These are phyloP conservation scores for Magnaporthiopsis poae DNA, from an alignment of 2,329 filamentous ascomycete genomes.

Conservation along the genomic window DNA sequence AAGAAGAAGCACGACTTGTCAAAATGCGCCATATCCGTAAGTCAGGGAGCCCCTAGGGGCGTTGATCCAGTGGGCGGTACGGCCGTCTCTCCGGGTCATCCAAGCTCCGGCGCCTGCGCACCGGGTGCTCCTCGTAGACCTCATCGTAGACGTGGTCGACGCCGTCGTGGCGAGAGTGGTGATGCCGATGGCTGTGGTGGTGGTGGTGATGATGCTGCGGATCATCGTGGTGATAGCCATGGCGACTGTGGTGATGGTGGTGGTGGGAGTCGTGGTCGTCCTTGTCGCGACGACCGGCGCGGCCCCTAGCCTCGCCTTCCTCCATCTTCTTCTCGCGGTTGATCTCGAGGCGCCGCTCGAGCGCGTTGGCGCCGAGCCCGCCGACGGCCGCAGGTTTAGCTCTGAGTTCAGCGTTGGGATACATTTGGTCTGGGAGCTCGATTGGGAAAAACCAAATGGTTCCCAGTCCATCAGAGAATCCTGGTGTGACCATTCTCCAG, in stretches of 20 bases:
- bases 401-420: no score
- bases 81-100: neutral
- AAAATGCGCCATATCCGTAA: neutral
- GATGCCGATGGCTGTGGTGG: constrained; percentile 10
- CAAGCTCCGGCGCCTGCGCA: neutral
- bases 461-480: no score
- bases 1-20: neutral
- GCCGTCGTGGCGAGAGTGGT: constrained; percentile 7
- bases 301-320: constrained; percentile 18
- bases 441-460: no score
- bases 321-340: constrained; percentile 24
- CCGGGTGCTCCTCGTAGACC: constrained; percentile 9
- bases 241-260: constrained; percentile 12
- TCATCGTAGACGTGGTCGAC: constrained; percentile 9
- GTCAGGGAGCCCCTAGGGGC: neutral
- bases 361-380: constrained; percentile 43
- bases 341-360: constrained; percentile 34
- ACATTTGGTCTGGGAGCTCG: no score
- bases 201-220: constrained; percentile 11
- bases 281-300: constrained; percentile 5
- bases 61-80: neutral
- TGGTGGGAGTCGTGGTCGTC: constrained; percentile 17
- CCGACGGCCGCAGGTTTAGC: constrained; percentile 46
- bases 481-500: no score
- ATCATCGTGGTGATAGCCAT: neutral